Conservation (phyloP, 768 basidiomycete species). For the Amanita thiersii region DNA sequence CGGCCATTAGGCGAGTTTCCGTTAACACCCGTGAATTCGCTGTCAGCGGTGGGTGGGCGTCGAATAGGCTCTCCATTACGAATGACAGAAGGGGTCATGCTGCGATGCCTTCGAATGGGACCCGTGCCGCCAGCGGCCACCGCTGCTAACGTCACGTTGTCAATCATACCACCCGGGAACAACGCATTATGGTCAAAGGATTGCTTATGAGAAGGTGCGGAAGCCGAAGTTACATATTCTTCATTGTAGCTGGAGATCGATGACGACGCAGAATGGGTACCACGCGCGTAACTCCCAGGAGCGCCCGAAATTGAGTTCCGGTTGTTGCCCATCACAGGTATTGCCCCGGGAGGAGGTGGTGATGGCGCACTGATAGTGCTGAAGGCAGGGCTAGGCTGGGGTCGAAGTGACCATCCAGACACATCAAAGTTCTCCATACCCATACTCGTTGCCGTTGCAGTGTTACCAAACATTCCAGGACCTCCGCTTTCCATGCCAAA, state of each 20-base stretch:
- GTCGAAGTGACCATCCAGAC: constrained; percentile 28
- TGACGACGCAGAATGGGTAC: constrained; percentile 19
- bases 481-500: constrained; percentile 28
- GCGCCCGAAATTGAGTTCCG: constrained; percentile 18
- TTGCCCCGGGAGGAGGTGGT: constrained; percentile 21
- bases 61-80: constrained; percentile 43
- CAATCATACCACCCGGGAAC: constrained; percentile 37
- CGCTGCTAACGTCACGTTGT: constrained; percentile 15
- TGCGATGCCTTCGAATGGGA: constrained; percentile 61
- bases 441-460: constrained; percentile 7
- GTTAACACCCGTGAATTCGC: constrained; percentile 22
- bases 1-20: constrained; percentile 31
- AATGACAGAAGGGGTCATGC: constrained; percentile 64
- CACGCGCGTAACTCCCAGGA: constrained; percentile 18
- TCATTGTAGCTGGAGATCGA: constrained; percentile 25
- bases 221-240: constrained; percentile 41
- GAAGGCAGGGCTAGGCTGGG: constrained; percentile 32
- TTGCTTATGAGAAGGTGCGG: constrained; percentile 64
- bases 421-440: constrained; percentile 7
- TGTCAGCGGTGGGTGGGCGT: constrained; percentile 39
- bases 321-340: constrained; percentile 18
- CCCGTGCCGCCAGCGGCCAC: constrained; percentile 32
- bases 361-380: constrained; percentile 30
- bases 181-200: constrained; percentile 52
- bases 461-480: constrained; percentile 13